phyloP scores from a whole-genome alignment of 768 basidiomycete genomes.

The Tricholomella constricta region DNA sequence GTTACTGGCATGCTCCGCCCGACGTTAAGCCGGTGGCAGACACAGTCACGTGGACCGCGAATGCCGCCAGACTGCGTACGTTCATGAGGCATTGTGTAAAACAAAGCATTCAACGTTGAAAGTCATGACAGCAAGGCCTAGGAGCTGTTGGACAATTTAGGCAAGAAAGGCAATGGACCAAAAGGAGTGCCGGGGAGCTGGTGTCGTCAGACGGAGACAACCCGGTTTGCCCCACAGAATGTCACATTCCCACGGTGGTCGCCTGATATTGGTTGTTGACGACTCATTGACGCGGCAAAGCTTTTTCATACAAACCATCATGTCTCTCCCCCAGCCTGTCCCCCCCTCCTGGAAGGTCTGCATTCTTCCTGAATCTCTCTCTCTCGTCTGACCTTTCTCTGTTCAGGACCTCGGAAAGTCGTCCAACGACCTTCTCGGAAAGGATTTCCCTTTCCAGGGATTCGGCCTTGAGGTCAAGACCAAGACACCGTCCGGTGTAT shows the following conservation, averaged over 20 bases:
- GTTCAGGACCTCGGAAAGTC: constrained; percentile 93
- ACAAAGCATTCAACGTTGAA: no score
- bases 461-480: constrained; percentile 85
- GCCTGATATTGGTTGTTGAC: constrained; percentile 20
- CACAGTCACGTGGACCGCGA: constrained; percentile 6
- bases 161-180: no score
- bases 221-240: constrained; percentile 19
- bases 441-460: constrained; percentile 86
- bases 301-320: constrained; percentile 36
- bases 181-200: no score
- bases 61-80: not conserved
- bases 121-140: no score
- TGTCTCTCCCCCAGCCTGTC: constrained; percentile 94
- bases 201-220: not conserved
- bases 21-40: not conserved
- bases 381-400: constrained; percentile 10
- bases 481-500: constrained; percentile 82
- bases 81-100: not conserved
- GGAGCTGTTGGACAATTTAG: no score
- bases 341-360: constrained; percentile 95
- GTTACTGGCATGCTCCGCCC: not conserved
- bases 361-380: not conserved
- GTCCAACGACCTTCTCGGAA: constrained; percentile 89
- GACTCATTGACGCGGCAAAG: constrained; percentile 10
- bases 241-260: constrained; percentile 20